phyloP scores from a whole-genome alignment of 345 rosid species.

The Eucalyptus regnans region DNA sequence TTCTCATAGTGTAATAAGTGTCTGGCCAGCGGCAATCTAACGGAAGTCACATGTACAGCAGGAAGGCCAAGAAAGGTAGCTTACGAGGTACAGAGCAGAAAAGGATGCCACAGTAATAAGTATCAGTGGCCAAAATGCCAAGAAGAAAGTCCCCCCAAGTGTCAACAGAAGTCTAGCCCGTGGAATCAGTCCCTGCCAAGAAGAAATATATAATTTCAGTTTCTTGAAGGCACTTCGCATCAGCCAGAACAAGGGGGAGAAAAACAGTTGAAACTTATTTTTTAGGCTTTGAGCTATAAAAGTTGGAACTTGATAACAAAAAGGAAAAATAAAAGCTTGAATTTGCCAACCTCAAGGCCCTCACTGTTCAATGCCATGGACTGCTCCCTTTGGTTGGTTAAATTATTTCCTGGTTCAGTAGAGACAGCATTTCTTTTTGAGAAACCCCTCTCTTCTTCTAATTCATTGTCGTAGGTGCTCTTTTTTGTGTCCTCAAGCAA shows the following conservation, averaged over 20 bases:
- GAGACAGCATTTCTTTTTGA: slow-evolving; percentile 55
- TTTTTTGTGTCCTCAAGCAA: slow-evolving; percentile 57
- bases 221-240: not conserved
- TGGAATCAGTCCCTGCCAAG: slow-evolving; percentile 84
- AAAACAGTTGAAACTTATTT: not conserved
- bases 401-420: slow-evolving; percentile 40
- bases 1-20: not conserved
- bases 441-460: slow-evolving; percentile 41
- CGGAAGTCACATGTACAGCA: not conserved
- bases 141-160: slow-evolving; percentile 86
- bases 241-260: not conserved
- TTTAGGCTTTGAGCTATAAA: not conserved
- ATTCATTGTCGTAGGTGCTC: slow-evolving; percentile 25
- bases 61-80: slow-evolving; percentile 4
- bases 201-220: not conserved
- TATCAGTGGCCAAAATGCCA: slow-evolving; percentile 80
- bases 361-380: slow-evolving; percentile 91
- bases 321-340: not conserved
- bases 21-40: not conserved
- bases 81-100: slow-evolving; percentile 73
- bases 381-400: slow-evolving; percentile 71
- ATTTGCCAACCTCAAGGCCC: slow-evolving; percentile 77
- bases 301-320: not conserved
- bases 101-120: slow-evolving; percentile 54
- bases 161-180: slow-evolving; percentile 75